Evolutionary conservation across 2,329 filamentous ascomycete species (phyloP).

Genomic region (Talaromyces funiculosus): DNA sequence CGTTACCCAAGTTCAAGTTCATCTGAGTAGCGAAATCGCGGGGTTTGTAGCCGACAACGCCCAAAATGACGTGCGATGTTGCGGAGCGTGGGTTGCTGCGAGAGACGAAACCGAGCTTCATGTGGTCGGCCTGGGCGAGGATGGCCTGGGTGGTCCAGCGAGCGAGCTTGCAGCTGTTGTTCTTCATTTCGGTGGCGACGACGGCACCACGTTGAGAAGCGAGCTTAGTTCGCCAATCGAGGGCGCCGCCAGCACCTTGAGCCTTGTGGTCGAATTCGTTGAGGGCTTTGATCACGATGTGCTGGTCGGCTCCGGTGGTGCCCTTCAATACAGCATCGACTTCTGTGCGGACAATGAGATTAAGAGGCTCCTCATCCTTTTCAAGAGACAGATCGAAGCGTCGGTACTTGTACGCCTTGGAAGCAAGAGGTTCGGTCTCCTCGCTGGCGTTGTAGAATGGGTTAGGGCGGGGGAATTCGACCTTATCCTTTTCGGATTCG

Average conservation of each 20-base stretch:
- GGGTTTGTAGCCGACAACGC: constrained; percentile 96
- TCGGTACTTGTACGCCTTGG: constrained; percentile 98
- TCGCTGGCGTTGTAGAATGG: constrained; percentile 95
- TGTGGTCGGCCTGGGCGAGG: constrained; percentile 91
- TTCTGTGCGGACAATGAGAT: constrained; percentile 90
- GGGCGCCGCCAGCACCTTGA: constrained; percentile 84
- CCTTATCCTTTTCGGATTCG: constrained; percentile 72
- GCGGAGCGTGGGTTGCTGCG: constrained; percentile 87
- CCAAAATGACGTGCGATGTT: constrained; percentile 90
- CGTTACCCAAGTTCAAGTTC: constrained; percentile 94
- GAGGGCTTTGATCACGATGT: constrained; percentile 85
- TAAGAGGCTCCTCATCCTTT: constrained; percentile 82
- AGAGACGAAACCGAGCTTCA: constrained; percentile 98
- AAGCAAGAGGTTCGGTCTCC: constrained; percentile 87
- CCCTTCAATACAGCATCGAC: constrained; percentile 95
- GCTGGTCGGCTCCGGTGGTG: constrained; percentile 84
- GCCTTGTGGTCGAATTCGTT: constrained; percentile 99
- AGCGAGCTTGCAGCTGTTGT: constrained; percentile 98
- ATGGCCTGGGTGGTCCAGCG: constrained; percentile 97
- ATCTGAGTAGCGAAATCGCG: constrained; percentile 95
- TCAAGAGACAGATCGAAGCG: constrained; percentile 93
- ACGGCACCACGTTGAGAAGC: constrained; percentile 93
- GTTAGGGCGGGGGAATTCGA: constrained; percentile 81
- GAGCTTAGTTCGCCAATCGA: constrained; percentile 96
- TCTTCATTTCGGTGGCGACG: constrained; percentile 99